These are phyloP conservation scores for Aspergillus melleus DNA, from an alignment of 2,329 filamentous ascomycete genomes.

Conservation along the genomic window DNA sequence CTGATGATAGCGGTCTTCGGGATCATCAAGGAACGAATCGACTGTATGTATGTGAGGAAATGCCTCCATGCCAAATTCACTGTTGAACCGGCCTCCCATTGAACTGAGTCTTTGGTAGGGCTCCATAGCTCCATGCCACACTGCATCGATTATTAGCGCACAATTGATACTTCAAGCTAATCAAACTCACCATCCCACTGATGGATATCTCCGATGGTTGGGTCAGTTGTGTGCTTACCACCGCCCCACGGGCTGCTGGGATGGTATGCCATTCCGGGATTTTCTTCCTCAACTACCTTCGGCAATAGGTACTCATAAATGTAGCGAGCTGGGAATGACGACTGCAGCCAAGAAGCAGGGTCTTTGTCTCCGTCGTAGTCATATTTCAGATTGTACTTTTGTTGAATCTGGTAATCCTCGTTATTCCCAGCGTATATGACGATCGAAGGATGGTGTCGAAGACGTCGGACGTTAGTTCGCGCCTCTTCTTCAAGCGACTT, in stretches of 20 bases:
- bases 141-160: slow-evolving; percentile 30
- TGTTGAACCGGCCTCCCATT: slow-evolving; percentile 84
- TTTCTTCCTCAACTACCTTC: slow-evolving; percentile 67
- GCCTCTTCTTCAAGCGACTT: slow-evolving; percentile 66
- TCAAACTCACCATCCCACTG: slow-evolving; percentile 73
- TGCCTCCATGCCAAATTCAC: slow-evolving; percentile 91
- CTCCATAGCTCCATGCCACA: slow-evolving; percentile 49
- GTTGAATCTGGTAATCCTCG: slow-evolving; percentile 85
- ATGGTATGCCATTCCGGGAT: slow-evolving; percentile 70
- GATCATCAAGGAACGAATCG: slow-evolving; percentile 68
- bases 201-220: slow-evolving; percentile 83
- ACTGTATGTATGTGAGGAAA: slow-evolving; percentile 84
- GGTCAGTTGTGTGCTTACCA: slow-evolving; percentile 70
- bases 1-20: slow-evolving; percentile 75
- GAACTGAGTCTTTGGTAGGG: slow-evolving; percentile 87
- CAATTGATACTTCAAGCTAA: not conserved
- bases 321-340: slow-evolving; percentile 83
- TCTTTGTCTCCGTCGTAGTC: slow-evolving; percentile 71
- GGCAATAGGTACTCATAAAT: slow-evolving; percentile 88
- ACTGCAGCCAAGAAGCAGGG: slow-evolving; percentile 78
- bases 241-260: slow-evolving; percentile 85
- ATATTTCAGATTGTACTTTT: slow-evolving; percentile 71
- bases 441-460: slow-evolving; percentile 83
- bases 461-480: slow-evolving; percentile 61
- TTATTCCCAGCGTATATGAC: slow-evolving; percentile 91